Evolutionary conservation across 768 basidiomycete species (phyloP).

Genomic region (Trametes villosa): DNA sequence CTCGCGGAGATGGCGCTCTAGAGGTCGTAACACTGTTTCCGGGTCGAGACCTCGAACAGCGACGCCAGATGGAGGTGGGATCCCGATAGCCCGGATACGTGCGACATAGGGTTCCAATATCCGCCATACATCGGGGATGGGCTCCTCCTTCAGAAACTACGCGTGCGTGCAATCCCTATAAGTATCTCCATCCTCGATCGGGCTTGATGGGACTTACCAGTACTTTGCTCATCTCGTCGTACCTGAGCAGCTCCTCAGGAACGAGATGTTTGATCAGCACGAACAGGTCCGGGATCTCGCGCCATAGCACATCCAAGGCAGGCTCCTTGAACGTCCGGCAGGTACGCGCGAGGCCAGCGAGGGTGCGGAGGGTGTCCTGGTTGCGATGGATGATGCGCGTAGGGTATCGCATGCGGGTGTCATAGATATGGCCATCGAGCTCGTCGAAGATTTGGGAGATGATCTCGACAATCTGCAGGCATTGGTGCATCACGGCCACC

Average conservation of each 20-base stretch:
- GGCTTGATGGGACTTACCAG: background rate
- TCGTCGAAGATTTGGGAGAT: background rate
- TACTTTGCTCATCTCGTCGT: background rate
- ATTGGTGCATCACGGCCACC: too few species aligned
- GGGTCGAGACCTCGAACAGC: background rate
- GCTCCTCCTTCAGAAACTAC: background rate
- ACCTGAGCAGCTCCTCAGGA: background rate
- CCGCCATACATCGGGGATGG: background rate
- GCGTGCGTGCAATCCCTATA: too few species aligned
- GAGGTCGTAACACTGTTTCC: background rate
- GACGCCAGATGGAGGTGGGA: background rate
- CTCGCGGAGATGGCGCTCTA: background rate
- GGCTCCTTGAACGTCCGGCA: conserved; percentile 74
- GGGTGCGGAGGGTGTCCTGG: conserved; percentile 42
- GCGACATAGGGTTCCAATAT: background rate
- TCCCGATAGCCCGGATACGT: background rate
- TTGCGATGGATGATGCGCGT: background rate
- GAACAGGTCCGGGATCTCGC: conserved; percentile 41
- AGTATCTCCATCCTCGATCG: background rate
- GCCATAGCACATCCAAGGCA: conserved; percentile 70
- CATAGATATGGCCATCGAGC: background rate
- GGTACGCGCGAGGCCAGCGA: conserved; percentile 73
- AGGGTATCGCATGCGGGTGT: background rate
- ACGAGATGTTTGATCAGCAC: background rate
- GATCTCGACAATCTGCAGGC: background rate